Evolutionary conservation across 2,329 filamentous ascomycete species (phyloP).

Genomic region (Microthyrium microscopicum): DNA sequence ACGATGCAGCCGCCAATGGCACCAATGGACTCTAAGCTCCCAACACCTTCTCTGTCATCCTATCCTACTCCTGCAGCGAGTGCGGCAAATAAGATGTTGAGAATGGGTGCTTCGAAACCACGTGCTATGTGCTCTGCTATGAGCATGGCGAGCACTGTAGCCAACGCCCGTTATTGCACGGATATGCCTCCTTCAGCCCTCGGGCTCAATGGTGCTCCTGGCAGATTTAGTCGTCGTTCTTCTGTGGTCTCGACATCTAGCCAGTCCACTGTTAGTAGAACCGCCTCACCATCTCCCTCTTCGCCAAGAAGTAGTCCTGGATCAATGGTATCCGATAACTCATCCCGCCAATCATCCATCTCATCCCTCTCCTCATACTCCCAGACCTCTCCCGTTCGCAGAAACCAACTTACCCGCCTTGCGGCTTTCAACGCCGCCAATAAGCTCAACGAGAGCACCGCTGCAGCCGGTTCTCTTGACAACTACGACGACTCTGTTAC

Average conservation of each 20-base stretch:
- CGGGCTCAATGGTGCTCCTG: too few species aligned
- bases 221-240: slow-evolving; percentile 26
- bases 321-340: slow-evolving; percentile 45
- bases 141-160: slow-evolving; percentile 38
- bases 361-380: slow-evolving; percentile 33
- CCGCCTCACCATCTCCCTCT: slow-evolving; percentile 36
- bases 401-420: slow-evolving; percentile 31
- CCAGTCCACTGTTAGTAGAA: too few species aligned
- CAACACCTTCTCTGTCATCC: slow-evolving; percentile 46
- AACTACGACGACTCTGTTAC: neutral
- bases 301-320: slow-evolving; percentile 45
- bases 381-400: too few species aligned
- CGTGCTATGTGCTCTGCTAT: slow-evolving; percentile 43
- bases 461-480: neutral
- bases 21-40: slow-evolving; percentile 37
- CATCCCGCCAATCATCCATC: slow-evolving; percentile 37
- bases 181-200: slow-evolving; percentile 27
- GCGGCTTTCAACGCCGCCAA: too few species aligned
- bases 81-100: slow-evolving; percentile 29
- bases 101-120: slow-evolving; percentile 32
- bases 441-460: too few species aligned
- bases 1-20: slow-evolving; percentile 35
- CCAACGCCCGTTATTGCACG: slow-evolving; percentile 37
- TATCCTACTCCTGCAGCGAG: slow-evolving; percentile 47
- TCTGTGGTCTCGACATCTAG: slow-evolving; percentile 34